phyloP scores from a whole-genome alignment of 2,329 filamentous ascomycete species.

The Penicillium verrucosum region DNA sequence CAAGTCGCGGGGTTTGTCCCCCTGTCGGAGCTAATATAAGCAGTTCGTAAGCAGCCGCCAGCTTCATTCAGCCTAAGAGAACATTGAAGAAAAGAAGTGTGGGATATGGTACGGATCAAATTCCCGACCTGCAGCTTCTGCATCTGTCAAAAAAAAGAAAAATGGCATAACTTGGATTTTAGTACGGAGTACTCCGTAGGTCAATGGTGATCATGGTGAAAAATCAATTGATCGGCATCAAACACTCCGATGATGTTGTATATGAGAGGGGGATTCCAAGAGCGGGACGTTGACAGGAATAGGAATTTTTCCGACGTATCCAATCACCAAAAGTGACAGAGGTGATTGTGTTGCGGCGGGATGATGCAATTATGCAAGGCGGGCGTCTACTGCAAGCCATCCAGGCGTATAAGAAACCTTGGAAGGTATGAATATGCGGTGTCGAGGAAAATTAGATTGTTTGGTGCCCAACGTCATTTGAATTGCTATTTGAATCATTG shows the following conservation, averaged over 20 bases:
- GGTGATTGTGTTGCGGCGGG: constrained; percentile 5
- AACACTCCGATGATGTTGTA: background rate
- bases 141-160: constrained; percentile 3
- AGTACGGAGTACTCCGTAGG: background rate
- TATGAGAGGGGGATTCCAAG: background rate
- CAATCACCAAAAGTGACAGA: constrained; percentile 9
- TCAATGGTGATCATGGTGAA: background rate
- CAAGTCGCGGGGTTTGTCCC: background rate
- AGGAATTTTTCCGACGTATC: constrained; percentile 6
- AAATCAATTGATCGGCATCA: background rate
- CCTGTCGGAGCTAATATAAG: background rate
- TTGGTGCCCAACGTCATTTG: constrained; percentile 10
- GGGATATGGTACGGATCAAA: background rate
- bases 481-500: background rate
- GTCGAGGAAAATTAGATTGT: background rate
- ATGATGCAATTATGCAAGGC: constrained; percentile 25
- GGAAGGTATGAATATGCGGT: constrained; percentile 4
- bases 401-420: constrained; percentile 3
- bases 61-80: background rate
- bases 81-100: background rate
- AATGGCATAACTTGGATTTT: background rate
- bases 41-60: background rate
- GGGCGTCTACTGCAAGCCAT: constrained; percentile 19
- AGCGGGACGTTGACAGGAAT: background rate
- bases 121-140: constrained; percentile 10